Percentiles rank a stretch among this genome's conserved stretches.
Evolutionary conservation across 2,329 filamentous ascomycete species (phyloP).

Genomic region (Pseudocercospora cruenta): DNA sequence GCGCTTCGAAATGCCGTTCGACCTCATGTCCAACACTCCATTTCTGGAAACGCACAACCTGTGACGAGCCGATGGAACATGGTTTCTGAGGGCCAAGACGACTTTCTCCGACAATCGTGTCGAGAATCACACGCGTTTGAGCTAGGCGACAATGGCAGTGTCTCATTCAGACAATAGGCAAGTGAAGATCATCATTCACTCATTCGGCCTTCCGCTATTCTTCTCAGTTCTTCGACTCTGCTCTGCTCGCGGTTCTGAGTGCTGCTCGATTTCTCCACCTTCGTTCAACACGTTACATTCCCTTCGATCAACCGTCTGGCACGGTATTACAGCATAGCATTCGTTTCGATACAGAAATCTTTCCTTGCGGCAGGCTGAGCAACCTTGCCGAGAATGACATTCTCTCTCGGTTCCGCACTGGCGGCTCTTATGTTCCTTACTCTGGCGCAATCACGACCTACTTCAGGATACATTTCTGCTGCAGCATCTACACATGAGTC

Average conservation of each 20-base stretch:
- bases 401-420: neutral
- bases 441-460: neutral
- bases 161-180: constrained; percentile 8
- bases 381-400: neutral
- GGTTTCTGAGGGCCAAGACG: neutral
- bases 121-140: constrained; percentile 4
- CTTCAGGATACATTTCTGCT: neutral
- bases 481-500: constrained; percentile 25
- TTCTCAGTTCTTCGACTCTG: neutral
- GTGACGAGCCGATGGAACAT: neutral
- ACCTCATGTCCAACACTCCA: constrained; percentile 3
- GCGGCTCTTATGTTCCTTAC: neutral
- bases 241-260: neutral
- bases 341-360: neutral
- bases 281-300: neutral
- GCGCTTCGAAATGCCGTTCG: neutral
- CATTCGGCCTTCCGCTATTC: neutral
- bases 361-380: neutral
- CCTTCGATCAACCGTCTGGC: neutral
- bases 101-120: constrained; percentile 3
- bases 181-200: neutral
- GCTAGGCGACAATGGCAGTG: constrained; percentile 6
- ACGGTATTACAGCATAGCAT: neutral
- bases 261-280: neutral
- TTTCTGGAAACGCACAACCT: neutral